Base-by-base conservation (phyloP, 192 early-diverging fungal species). In the Geosiphon pyriformis region DNA sequence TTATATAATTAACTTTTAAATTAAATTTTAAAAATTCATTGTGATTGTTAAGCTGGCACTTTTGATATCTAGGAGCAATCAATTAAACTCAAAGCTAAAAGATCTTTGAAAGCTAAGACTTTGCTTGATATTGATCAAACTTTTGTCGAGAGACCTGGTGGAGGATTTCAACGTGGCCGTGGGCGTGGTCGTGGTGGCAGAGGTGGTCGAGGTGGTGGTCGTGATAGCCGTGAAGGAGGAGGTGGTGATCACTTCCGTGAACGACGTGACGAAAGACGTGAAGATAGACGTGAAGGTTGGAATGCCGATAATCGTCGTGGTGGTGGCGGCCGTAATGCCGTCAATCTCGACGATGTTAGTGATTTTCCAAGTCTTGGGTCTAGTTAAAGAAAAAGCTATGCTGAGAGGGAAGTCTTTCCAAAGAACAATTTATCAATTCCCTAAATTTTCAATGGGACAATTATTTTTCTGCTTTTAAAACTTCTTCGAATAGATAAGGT, bases 61-160 rank as follows among this genome's bases (percentile, higher is more conserved):
- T 33, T 60, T 15, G 26, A 34, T 58, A 30, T 53, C 27, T 53
- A 54, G 46, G 46, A 69, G n/a, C 57, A 60, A 46, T 33, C 62
- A 33, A 65, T 72, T 65, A 63, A 56, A 25, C 58, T 58, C 48
- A 81, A 76, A 73, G 78, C 74, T 78, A 61, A 82, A 74, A 85
- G 84, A 69, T 61, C 77, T 60, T n/a, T n/a, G n/a, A 89, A 87
- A 77, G 75, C 84, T 66, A 77, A 81, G 64, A 85, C 87, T 84
- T 85, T 85, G 69, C 92, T 92, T 82, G 79, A 80, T 67, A 87
- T 94, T 54, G 89, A 94, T 77, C 88, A 88, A 75, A 83, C 85
- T 67, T 94, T 93, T 77, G 80, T 75, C 30, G 88, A 93, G 46
- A 78, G 81, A 68, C 70, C 80, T 59, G 86, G 85, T 61, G 80